A percentile compares a stretch with the other conserved stretches of the same genome.
phyloP scores from a whole-genome alignment of 768 basidiomycete genomes.

The Clathrus columnatus region DNA sequence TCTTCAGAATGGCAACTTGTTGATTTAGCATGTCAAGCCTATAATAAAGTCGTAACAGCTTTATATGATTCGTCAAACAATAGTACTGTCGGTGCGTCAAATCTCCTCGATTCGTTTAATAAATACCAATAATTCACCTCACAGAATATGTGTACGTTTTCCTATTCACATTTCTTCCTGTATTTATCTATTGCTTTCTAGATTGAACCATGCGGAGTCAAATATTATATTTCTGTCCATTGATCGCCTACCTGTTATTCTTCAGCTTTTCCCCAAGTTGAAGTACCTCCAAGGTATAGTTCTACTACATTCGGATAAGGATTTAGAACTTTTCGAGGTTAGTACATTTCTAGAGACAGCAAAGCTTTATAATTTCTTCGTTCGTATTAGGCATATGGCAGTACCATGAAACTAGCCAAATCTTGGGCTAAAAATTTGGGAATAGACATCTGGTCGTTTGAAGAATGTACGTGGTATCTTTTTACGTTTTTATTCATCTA shows the following conservation, averaged over 20 bases:
- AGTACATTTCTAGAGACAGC: no score
- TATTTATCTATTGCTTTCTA: neutral
- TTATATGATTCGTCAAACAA: neutral
- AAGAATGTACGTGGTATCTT: neutral
- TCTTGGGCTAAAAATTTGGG: neutral
- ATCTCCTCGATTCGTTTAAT: neutral
- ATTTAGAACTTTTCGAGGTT: neutral
- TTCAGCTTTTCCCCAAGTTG: neutral
- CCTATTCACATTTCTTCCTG: neutral
- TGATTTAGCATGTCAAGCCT: neutral
- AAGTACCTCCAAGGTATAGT: neutral
- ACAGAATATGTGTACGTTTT: neutral
- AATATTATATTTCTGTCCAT: neutral
- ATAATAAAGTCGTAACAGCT: neutral
- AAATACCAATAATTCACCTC: no score
- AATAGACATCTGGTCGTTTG: neutral
- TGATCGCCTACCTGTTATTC: neutral
- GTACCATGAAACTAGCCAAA: neutral
- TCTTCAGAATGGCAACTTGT: neutral
- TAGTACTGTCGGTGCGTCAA: neutral
- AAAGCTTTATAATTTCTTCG: no score
- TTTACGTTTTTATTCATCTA: neutral
- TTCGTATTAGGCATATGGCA: neutral
- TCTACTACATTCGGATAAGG: neutral
- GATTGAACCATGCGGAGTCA: neutral